A percentile compares a stretch with the other conserved stretches of the same genome.
These are phyloP conservation scores for Cucumis sativus DNA, from an alignment of 306 rosid species.

Conservation along the genomic window Cucumber_9930_V3 NC_026658.2:3594501-3595000, in stretches of 20 bases:
- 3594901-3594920: constrained; percentile 76
- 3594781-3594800: neutral
- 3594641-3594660: neutral
- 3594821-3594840: neutral
- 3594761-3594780: neutral
- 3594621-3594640: neutral
- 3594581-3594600: neutral
- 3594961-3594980: constrained; percentile 76
- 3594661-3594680: neutral
- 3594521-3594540: neutral
- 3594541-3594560: neutral
- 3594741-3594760: neutral
- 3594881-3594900: constrained; percentile 76
- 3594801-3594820: neutral
- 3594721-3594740: neutral
- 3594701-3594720: neutral
- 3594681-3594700: neutral
- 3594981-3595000: constrained; percentile 4
- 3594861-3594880: constrained; percentile 94
- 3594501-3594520: neutral
- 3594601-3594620: neutral
- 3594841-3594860: constrained; percentile 12
- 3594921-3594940: constrained; percentile 88
- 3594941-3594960: constrained; percentile 90
- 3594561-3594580: neutral